Base-by-base conservation (phyloP, 2,329 filamentous ascomycete species). In the Alternaria viburni region DNA sequence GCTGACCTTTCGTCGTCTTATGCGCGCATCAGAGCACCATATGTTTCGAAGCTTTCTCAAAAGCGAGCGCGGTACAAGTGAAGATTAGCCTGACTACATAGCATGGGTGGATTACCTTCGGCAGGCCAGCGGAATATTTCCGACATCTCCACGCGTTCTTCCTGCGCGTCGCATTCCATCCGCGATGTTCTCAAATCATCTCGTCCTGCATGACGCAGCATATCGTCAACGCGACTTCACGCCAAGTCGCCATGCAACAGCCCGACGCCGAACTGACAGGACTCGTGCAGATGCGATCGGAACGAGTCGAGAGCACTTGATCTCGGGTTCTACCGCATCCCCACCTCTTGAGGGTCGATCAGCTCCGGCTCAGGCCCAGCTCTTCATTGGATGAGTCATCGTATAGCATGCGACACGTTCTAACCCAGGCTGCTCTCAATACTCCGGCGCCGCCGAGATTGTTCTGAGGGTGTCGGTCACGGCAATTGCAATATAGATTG, bases 371-470 rank as follows among this genome's bases (percentile, higher is more conserved):
- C 32, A 13, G 6, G 12, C 28, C 32, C 11, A 45, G 8, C 26
- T 36, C 32, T 44, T 25, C 2, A 30, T 46, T 43, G 50, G 28
- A 47, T 25, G 21, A 41, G 28, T 41, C n/a, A 21, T 51, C 21
- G 15, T 36, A n/a, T 13, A 36, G 28, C 9, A 23, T 36, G 49
- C 26, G 28, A 19, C 26, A 49, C 28, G 19, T 41, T n/a, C 36
- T 12, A n/a, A 23, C 13, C 17, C 23, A 43, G 45, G 15, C 23
- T 21, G 19, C 9, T 50, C n/a, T 59, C 56, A 52, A 61, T 41
- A 59, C 26, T 57, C 43, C 62, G 66, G 65, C 51, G 50, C n/a
- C 15, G 56, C 67, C 65, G 65, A 64, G 15, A 47, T 66, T 32
- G 61, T 61, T 50, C 44, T 50, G 45, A 44, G 45, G 51, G 30